Evolutionary conservation across 257 asterid species (phyloP), one percentile per base, ranked within the genome.

Genomic region (Anisodus tanguticus): DNA sequence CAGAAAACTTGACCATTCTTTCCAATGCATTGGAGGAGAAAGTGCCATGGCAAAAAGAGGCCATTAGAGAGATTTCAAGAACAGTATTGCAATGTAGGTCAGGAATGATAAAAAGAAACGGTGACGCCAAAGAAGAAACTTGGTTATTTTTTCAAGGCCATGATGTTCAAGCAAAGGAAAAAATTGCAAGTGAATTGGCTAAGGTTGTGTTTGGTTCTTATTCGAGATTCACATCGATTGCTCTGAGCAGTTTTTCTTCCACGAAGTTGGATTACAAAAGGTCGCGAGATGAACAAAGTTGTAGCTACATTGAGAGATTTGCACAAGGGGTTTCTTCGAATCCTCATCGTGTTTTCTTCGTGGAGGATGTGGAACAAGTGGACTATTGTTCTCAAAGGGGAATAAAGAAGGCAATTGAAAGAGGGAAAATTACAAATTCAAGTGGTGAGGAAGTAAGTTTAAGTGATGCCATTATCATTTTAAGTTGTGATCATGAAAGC

Each of bases 61-160:
- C 91, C 37, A 89, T 94, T 31, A 88, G 90, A 0, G 94, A 92
- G 9, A 90, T 95, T 3, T 90, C 90, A 0, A 94, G 91, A 35
- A 91, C 96, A 0, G 83, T 95, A 19, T 86, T 94, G 43, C 95
- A 90, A 82, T 94, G 95, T 92, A 86, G 99, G 82, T 95, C 98
- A 0, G 91, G 97, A 19, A 92, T 92, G 95, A 35, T 89, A 26
- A 87, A 86, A 45, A 86, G 95, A 82, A 90, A 87, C 76, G 88
- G 81, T 26, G 85, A 66, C 12, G 47, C 47, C 9, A 95, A 91
- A 85, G 93, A 93, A 83, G 99, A 93, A 35, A 93, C 97, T 3
- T 95, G 99, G 99, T 53, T 95, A 5, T 80, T 91, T 71, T 94
- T 94, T 83, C 91, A 85, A 39, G 99, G 99, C 17, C 81, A 66